Conservation (phyloP, 2,329 filamentous ascomycete genomes). For the Colletotrichum australisinense region DNA sequence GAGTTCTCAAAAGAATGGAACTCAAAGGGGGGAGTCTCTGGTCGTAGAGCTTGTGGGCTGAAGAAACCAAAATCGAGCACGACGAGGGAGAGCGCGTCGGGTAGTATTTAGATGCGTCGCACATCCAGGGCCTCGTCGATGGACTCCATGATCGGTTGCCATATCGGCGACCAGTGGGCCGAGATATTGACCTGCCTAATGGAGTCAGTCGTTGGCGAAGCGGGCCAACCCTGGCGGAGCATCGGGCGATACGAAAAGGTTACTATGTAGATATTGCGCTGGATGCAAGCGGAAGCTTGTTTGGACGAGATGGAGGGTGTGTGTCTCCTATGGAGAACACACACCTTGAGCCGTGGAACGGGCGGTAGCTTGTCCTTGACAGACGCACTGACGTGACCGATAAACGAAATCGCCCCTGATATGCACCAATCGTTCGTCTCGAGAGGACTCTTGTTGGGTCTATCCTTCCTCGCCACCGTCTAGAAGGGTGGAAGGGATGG, state of each 20-base stretch:
- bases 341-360: too few species aligned
- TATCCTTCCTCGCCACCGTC: constrained; percentile 20
- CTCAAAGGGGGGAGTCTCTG: constrained; percentile 17
- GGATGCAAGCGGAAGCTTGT: constrained; percentile 24
- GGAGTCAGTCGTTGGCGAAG: constrained; percentile 17
- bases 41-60: constrained; percentile 14
- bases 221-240: constrained; percentile 25
- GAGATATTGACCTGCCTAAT: constrained; percentile 34
- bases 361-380: constrained; percentile 3
- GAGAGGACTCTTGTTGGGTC: neutral
- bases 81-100: constrained; percentile 6
- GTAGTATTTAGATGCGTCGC: constrained; percentile 28
- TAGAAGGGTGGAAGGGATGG: constrained; percentile 1
- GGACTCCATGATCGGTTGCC: neutral
- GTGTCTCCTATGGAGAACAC: neutral
- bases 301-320: neutral
- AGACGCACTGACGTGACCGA: constrained; percentile 15
- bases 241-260: constrained; percentile 19
- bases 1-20: constrained; percentile 19
- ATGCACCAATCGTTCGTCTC: constrained; percentile 2
- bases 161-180: constrained; percentile 28
- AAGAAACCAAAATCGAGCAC: neutral
- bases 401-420: constrained; percentile 9
- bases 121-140: neutral
- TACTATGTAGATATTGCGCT: neutral